Conservation (phyloP, 1,284 basidiomycete species). For the Inonotus obliquus region DNA sequence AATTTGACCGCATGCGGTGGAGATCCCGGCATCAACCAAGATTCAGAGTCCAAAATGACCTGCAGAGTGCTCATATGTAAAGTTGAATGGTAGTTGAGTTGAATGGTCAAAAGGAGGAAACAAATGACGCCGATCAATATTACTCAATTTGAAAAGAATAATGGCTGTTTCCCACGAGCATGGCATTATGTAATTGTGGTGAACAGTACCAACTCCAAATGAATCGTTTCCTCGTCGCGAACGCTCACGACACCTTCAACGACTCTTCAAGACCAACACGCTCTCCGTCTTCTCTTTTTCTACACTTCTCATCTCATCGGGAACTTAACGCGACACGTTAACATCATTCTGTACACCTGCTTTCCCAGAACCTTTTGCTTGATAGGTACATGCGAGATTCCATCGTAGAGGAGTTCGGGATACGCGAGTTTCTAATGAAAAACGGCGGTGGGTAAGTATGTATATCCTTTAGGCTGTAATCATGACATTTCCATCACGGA, state of each 20-base stretch:
- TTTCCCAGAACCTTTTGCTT: background rate
- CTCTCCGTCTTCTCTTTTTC: background rate
- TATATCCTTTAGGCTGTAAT: conserved; percentile 57
- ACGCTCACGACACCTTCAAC: background rate
- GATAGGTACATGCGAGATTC: conserved; percentile 59
- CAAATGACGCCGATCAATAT: too few relatives aligned
- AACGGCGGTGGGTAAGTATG: conserved; percentile 53
- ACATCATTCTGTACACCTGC: conserved; percentile 48
- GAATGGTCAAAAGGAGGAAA: too few relatives aligned
- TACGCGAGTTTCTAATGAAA: conserved; percentile 49
- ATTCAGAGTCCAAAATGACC: background rate
- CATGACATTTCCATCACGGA: background rate
- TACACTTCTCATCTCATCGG: conserved; percentile 68
- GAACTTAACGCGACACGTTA: conserved; percentile 59
- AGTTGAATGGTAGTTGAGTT: too few relatives aligned
- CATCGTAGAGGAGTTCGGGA: conserved; percentile 51
- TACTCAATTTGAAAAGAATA: background rate
- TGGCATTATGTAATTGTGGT: background rate
- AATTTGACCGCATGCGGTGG: too few relatives aligned
- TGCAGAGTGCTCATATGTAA: background rate
- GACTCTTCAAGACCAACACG: background rate
- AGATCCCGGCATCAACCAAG: too few relatives aligned
- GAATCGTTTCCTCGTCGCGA: background rate
- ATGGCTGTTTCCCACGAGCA: background rate
- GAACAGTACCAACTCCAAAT: background rate